Conservation (phyloP, 106 monocot genomes). For the Phalaenopsis equestris region DNA sequence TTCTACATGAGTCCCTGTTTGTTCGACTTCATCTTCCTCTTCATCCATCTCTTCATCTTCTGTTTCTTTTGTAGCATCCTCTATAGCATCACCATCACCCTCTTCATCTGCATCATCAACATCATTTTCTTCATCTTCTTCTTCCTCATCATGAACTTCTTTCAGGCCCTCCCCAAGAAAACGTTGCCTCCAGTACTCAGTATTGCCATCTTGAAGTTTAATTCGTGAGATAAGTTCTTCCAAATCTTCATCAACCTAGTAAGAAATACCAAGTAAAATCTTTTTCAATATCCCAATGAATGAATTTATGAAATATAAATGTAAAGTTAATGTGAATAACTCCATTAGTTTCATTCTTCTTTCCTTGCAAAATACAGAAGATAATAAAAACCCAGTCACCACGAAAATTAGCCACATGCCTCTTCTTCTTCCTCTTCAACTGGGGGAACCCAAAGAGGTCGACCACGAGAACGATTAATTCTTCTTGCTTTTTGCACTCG, state of each 20-base stretch:
- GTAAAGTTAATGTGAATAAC: neutral
- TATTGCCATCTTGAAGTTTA: constrained; percentile 82
- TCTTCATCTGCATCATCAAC: constrained; percentile 40
- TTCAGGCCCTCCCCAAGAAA: constrained; percentile 72
- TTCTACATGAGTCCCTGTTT: constrained; percentile 49
- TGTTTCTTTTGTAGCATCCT: constrained; percentile 53
- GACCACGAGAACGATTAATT: constrained; percentile 91
- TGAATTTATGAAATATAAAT: neutral
- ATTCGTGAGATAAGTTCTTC: constrained; percentile 88
- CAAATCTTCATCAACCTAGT: constrained; percentile 89
- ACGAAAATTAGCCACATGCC: constrained; percentile 24
- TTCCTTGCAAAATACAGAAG: neutral
- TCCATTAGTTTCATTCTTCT: constrained; percentile 2
- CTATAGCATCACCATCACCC: constrained; percentile 46
- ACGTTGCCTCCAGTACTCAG: constrained; percentile 85
- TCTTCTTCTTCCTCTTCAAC: constrained; percentile 94
- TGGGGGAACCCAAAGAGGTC: constrained; percentile 96
- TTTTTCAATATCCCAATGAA: neutral
- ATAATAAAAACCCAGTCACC: neutral
- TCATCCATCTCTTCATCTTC: constrained; percentile 76
- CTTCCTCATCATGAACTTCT: constrained; percentile 31
- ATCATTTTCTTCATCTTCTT: constrained; percentile 37
- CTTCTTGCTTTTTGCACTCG: constrained; percentile 97
- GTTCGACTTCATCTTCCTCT: constrained; percentile 74
- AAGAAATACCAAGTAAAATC: constrained; percentile 11